Conservation (phyloP, 768 basidiomycete species). For the Rhizopogon vinicolor region DNA sequence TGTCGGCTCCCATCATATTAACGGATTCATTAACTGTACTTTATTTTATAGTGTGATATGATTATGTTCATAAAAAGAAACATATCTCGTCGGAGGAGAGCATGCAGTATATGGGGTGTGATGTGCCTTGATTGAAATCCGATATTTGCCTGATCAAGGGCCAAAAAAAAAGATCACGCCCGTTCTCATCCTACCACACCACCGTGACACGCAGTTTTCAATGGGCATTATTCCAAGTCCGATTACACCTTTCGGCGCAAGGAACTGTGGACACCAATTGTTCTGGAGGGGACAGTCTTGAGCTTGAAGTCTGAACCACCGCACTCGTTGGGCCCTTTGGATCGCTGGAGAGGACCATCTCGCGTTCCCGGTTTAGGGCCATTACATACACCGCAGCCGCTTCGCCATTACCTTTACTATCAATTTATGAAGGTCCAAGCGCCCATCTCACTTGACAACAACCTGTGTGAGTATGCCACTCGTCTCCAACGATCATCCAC, state of each 20-base stretch:
- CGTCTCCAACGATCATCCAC: too few relatives aligned
- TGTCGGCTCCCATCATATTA: background rate
- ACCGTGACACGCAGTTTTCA: too few relatives aligned
- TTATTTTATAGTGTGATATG: background rate
- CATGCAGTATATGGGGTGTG: background rate
- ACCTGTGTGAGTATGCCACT: slow-evolving; percentile 32
- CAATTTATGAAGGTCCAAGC: slow-evolving; percentile 9
- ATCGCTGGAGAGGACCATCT: slow-evolving; percentile 57
- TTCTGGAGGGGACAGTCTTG: slow-evolving; percentile 90
- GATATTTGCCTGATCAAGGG: background rate
- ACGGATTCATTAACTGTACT: background rate
- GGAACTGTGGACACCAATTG: slow-evolving; percentile 81
- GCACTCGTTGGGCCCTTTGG: slow-evolving; percentile 51
- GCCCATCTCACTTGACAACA: slow-evolving; percentile 71
- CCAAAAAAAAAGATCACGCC: background rate
- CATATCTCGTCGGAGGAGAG: background rate
- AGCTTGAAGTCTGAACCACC: slow-evolving; percentile 56
- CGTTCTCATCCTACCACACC: background rate
- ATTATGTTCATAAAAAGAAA: background rate
- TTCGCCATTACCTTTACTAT: slow-evolving; percentile 38
- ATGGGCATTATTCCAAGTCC: slow-evolving; percentile 69
- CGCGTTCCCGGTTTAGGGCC: slow-evolving; percentile 83
- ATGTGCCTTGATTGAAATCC: background rate
- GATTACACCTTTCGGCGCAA: slow-evolving; percentile 58
- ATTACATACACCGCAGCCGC: slow-evolving; percentile 63